phyloP scores from a whole-genome alignment of 768 basidiomycete genomes.

The Glaciozyma antarctica region DNA sequence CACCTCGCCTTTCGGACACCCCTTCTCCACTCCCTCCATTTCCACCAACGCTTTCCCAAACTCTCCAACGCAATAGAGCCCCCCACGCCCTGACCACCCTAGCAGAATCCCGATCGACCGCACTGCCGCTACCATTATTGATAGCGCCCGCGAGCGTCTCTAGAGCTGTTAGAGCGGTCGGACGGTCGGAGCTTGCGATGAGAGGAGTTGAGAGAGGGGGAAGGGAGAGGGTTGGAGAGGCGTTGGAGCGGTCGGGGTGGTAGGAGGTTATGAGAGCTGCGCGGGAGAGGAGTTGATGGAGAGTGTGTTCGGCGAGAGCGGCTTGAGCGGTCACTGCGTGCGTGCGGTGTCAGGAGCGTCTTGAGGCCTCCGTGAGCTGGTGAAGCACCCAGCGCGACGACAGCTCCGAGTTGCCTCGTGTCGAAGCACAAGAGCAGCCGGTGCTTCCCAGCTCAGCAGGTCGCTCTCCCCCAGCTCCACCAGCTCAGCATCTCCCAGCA shows the following conservation, averaged over 20 bases:
- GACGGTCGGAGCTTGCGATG: not conserved
- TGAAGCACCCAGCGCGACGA: not conserved
- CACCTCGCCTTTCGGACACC: not conserved
- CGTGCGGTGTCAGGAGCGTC: too few species aligned
- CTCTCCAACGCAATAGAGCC: slow-evolving; percentile 2
- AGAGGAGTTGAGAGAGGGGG: not conserved
- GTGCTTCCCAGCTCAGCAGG: not conserved
- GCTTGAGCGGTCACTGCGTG: slow-evolving; percentile 8
- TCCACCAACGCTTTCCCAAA: not conserved
- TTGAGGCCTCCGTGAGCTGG: not conserved
- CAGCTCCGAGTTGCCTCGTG: not conserved
- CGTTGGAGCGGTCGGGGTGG: not conserved
- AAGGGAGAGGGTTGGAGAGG: not conserved
- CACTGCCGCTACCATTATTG: not conserved
- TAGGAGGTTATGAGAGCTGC: not conserved
- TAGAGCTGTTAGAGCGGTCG: not conserved
- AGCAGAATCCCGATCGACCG: slow-evolving; percentile 8
- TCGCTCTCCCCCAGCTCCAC: not conserved
- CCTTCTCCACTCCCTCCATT: not conserved
- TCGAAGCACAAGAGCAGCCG: too few species aligned
- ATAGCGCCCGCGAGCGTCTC: not conserved
- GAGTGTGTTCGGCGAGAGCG: slow-evolving; percentile 7
- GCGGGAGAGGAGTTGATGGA: slow-evolving; percentile 7
- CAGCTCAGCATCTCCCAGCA: not conserved
- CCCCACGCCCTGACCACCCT: slow-evolving; percentile 4